Conservation (phyloP, 1,284 basidiomycete species). For the Moesziomyces parantarcticus region DNA sequence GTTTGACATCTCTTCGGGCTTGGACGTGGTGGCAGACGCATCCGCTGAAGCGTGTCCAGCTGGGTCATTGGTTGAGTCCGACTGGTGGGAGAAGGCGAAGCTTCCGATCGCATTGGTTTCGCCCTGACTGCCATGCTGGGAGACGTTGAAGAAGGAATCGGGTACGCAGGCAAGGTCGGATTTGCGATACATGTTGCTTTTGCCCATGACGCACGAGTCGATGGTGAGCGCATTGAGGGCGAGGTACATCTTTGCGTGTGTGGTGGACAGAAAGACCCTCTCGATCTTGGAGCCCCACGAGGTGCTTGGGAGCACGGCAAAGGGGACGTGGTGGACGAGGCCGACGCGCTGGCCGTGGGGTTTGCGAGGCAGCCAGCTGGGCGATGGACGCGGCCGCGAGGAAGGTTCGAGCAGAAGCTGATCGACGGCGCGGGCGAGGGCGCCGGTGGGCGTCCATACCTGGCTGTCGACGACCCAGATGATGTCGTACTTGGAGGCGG, state of each 20-base stretch:
- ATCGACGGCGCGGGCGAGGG: constrained; percentile 86
- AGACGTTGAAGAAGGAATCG: constrained; percentile 61
- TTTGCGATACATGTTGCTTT: constrained; percentile 92
- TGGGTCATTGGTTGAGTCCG: constrained; percentile 18
- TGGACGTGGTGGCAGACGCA: not conserved
- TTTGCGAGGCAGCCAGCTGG: constrained; percentile 34
- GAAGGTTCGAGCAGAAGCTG: constrained; percentile 81
- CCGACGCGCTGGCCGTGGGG: constrained; percentile 72
- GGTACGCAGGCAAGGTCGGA: constrained; percentile 79
- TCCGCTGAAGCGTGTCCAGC: no score
- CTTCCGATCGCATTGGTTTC: constrained; percentile 58
- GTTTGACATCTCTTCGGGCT: constrained; percentile 9
- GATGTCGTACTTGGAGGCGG: constrained; percentile 82
- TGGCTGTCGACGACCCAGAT: constrained; percentile 98
- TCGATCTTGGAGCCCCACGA: constrained; percentile 82
- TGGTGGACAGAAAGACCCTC: constrained; percentile 93
- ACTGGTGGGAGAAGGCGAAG: constrained; percentile 48
- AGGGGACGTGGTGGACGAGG: constrained; percentile 95
- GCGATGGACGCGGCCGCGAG: constrained; percentile 56
- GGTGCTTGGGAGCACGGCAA: constrained; percentile 76
- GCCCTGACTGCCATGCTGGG: constrained; percentile 42
- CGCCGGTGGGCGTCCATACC: constrained; percentile 81
- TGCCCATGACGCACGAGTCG: constrained; percentile 96
- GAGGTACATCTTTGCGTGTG: constrained; percentile 99
- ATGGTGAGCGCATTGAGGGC: constrained; percentile 86